A percentile compares a stretch with the other conserved stretches of the same genome.
Evolutionary conservation across 2,329 filamentous ascomycete species (phyloP).

Genomic region (Podosphaera xanthii): DNA sequence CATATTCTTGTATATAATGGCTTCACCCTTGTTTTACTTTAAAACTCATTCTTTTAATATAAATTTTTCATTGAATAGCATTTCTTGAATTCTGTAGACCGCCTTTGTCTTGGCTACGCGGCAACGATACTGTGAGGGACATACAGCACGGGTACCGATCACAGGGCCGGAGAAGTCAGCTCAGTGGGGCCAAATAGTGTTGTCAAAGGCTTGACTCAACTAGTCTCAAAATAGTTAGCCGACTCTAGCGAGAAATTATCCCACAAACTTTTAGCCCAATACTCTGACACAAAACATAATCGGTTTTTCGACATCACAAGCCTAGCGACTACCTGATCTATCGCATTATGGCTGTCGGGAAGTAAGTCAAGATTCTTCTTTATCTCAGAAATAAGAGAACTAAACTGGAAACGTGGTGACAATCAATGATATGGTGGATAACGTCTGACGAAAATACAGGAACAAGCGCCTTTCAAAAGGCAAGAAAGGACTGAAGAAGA

Average conservation of each 20-base stretch:
- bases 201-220: not conserved
- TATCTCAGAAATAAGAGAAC: conserved; percentile 1
- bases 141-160: not conserved
- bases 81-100: too few relatives aligned
- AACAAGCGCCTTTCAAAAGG: conserved; percentile 99
- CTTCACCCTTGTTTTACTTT: too few relatives aligned
- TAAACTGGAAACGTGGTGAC: conserved; percentile 3
- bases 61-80: too few relatives aligned
- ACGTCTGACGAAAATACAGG: conserved; percentile 25
- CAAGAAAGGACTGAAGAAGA: conserved; percentile 99
- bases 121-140: too few relatives aligned
- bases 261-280: conserved; percentile 3
- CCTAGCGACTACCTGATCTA: conserved; percentile 17
- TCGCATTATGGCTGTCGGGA: conserved; percentile 66
- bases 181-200: not conserved
- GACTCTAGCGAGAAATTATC: not conserved
- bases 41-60: too few relatives aligned
- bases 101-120: too few relatives aligned
- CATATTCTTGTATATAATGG: too few relatives aligned
- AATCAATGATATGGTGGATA: conserved; percentile 5
- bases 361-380: conserved; percentile 24
- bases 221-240: not conserved
- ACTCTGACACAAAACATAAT: conserved; percentile 2
- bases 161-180: not conserved
- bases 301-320: conserved; percentile 9